A percentile compares a stretch with the other conserved stretches of the same genome.
Conservation (phyloP, 345 rosid species). For the Atalantia buxifolia region DNA sequence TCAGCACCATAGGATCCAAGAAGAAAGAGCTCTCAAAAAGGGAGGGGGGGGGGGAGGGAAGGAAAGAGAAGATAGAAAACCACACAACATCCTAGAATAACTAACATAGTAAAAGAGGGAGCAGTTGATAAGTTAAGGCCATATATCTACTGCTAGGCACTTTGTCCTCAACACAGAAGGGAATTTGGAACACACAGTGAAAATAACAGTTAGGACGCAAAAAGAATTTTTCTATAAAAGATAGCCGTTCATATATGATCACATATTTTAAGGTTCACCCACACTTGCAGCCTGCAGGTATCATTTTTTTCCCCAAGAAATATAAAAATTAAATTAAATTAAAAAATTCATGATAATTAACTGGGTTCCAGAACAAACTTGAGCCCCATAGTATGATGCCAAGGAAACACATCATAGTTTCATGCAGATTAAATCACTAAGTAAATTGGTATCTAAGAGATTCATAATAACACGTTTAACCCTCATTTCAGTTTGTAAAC, state of each 20-base stretch:
- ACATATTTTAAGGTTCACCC: not conserved
- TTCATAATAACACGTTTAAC: not conserved
- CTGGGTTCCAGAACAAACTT: not conserved
- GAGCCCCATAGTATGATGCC: not conserved
- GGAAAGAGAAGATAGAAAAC: not conserved
- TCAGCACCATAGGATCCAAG: not conserved
- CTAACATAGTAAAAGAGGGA: not conserved
- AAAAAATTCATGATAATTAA: not conserved
- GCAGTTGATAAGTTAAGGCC: not conserved
- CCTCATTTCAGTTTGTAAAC: not conserved
- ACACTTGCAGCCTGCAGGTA: not conserved
- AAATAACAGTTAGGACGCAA: not conserved
- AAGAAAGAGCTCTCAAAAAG: not conserved
- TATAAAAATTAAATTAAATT: too few relatives aligned
- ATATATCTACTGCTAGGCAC: not conserved
- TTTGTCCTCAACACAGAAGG: not conserved
- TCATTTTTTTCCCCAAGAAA: not conserved
- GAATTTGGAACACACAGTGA: not conserved
- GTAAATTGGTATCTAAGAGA: not conserved
- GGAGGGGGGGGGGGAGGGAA: too few relatives aligned
- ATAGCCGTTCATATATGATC: not conserved
- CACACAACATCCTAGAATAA: not conserved
- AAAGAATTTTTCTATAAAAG: not conserved
- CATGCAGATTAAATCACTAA: not conserved
- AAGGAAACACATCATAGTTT: not conserved